phyloP scores from a whole-genome alignment of 192 early-diverging fungal genomes.

The Phlyctochytrium planicorne region DNA sequence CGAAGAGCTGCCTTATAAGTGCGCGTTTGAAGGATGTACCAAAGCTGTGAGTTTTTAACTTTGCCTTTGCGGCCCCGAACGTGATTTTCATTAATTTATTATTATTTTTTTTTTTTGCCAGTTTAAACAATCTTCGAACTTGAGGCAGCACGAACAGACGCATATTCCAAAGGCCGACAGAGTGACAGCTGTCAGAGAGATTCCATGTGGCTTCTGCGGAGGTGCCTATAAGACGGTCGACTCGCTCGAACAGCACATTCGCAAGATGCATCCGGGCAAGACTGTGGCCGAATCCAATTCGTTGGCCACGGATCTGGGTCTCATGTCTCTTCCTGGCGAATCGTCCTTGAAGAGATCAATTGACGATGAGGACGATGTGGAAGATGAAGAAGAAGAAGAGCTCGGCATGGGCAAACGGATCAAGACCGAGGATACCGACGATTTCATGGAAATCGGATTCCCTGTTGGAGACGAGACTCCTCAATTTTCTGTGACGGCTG shows the following conservation, averaged over 20 bases:
- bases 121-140: conserved; percentile 21
- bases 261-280: conserved; percentile 2
- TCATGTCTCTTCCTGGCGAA: too few species aligned
- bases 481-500: too few species aligned
- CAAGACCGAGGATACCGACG: too few species aligned
- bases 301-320: neutral
- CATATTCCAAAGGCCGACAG: conserved; percentile 13
- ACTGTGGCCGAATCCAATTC: neutral
- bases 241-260: conserved; percentile 4
- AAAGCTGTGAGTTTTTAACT: neutral
- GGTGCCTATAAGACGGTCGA: conserved; percentile 9
- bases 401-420: too few species aligned
- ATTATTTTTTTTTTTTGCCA: neutral
- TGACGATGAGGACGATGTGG: too few species aligned
- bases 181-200: neutral
- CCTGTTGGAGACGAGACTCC: too few species aligned
- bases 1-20: conserved; percentile 23
- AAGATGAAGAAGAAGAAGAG: too few species aligned
- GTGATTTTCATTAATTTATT: neutral
- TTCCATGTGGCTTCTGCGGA: conserved; percentile 13
- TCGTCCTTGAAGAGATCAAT: too few species aligned
- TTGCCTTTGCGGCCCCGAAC: neutral
- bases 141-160: conserved; percentile 19
- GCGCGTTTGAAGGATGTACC: conserved; percentile 14
- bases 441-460: too few species aligned